Percentiles rank a stretch among this genome's conserved stretches.
Evolutionary conservation across 2,329 filamentous ascomycete genomes (phyloP).

Genomic region (Orbilia brochopaga): DNA sequence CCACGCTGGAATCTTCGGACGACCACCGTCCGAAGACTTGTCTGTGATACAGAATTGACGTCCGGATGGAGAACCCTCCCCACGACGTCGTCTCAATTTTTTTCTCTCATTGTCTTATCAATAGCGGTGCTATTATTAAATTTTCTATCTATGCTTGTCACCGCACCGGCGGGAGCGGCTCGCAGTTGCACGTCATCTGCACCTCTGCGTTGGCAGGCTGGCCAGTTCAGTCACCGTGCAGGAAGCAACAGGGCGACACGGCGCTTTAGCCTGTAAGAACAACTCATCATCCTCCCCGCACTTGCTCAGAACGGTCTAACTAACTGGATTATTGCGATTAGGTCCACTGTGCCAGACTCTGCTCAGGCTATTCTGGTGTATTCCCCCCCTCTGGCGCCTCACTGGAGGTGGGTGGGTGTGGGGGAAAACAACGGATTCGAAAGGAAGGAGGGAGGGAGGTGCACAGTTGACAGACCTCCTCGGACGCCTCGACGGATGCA

Average conservation of each 20-base stretch:
- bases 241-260: conserved; percentile 5
- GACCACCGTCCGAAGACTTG: neutral
- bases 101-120: conserved; percentile 8
- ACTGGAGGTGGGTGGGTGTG: neutral
- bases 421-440: no score
- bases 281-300: conserved; percentile 31
- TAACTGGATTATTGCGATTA: neutral
- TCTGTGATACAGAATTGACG: neutral
- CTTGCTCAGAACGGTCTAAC: conserved; percentile 5
- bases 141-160: conserved; percentile 24
- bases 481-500: neutral
- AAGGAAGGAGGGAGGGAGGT: no score
- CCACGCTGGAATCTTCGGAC: neutral
- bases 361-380: neutral
- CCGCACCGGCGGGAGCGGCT: conserved; percentile 48
- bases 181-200: conserved; percentile 49
- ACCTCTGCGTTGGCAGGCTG: conserved; percentile 48
- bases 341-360: neutral
- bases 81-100: conserved; percentile 17
- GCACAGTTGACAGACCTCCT: neutral
- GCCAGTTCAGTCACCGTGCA: conserved; percentile 36
- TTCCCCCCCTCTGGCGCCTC: neutral
- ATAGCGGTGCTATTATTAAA: conserved; percentile 10
- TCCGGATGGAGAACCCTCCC: neutral
- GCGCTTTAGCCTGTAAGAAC: conserved; percentile 43